phyloP scores from a whole-genome alignment of 176 grass and related monocot genomes.

The Rhynchospora tenuis region DNA sequence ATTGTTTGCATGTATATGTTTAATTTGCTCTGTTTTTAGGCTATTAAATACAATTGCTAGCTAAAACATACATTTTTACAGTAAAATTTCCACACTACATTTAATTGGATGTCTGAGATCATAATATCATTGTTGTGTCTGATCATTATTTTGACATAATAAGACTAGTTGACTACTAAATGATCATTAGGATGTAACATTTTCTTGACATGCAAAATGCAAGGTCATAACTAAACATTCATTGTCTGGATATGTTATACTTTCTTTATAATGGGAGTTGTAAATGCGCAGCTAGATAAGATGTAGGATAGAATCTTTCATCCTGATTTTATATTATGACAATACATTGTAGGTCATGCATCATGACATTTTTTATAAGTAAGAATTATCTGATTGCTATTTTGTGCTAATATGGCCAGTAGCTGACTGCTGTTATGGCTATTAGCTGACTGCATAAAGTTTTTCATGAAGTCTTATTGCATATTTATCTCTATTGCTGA shows the following conservation, averaged over 20 bases:
- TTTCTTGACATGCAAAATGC: not conserved
- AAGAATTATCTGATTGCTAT: not conserved
- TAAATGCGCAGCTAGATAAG: not conserved
- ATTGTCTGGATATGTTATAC: not conserved
- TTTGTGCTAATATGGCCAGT: not conserved
- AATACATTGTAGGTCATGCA: not conserved
- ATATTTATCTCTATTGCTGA: not conserved
- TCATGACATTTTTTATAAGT: not conserved
- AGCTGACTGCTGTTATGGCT: not conserved
- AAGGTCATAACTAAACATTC: not conserved
- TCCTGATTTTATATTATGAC: not conserved
- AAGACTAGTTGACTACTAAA: not conserved
- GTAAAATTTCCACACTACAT: not conserved
- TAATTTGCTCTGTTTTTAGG: not conserved
- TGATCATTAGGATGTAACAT: not conserved
- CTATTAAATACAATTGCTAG: not conserved
- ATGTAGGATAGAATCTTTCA: not conserved
- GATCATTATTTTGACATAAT: not conserved
- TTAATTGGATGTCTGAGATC: not conserved
- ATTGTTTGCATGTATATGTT: not conserved
- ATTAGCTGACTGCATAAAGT: not conserved
- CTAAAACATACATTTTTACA: not conserved
- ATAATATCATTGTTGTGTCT: constrained; percentile 1
- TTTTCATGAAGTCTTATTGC: not conserved
- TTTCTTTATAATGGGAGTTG: not conserved